A percentile compares a stretch with the other conserved stretches of the same genome.
Evolutionary conservation across 2,329 filamentous ascomycete genomes (phyloP).

Genomic region (Zymoseptoria pseudotritici): DNA sequence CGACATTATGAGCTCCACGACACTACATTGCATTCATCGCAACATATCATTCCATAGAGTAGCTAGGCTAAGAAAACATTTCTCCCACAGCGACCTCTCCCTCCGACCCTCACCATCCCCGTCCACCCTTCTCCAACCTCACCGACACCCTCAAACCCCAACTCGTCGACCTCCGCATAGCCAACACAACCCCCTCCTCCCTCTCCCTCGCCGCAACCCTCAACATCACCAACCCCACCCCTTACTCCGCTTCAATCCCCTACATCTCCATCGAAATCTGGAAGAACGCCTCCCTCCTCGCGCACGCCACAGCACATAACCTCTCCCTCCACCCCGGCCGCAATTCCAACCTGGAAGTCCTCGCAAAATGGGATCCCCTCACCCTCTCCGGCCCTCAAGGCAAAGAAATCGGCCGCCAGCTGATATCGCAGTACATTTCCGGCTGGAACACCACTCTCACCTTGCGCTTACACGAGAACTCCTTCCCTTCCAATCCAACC

Average conservation of each 20-base stretch:
- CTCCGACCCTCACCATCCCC: slow-evolving; percentile 8
- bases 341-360: slow-evolving; percentile 62
- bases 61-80: slow-evolving; percentile 20
- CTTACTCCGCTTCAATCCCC: slow-evolving; percentile 76
- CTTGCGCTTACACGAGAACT: slow-evolving; percentile 61
- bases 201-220: slow-evolving; percentile 64
- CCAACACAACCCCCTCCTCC: slow-evolving; percentile 64
- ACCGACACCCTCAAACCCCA: slow-evolving; percentile 46
- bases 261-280: slow-evolving; percentile 50
- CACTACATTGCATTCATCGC: slow-evolving; percentile 1
- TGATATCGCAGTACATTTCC: slow-evolving; percentile 81
- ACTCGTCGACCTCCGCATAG: slow-evolving; percentile 63
- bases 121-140: slow-evolving; percentile 6
- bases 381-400: slow-evolving; percentile 55
- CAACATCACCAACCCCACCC: slow-evolving; percentile 85
- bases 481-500: slow-evolving; percentile 64
- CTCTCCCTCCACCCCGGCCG: slow-evolving; percentile 58
- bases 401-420: slow-evolving; percentile 55
- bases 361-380: slow-evolving; percentile 66
- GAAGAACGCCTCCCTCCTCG: slow-evolving; percentile 66
- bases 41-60: slow-evolving; percentile 14
- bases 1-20: slow-evolving; percentile 3
- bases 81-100: slow-evolving; percentile 12
- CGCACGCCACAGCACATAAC: slow-evolving; percentile 62
- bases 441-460: slow-evolving; percentile 78